phyloP scores from a whole-genome alignment of 352 stramenopile genomes.

The Thalassiosira exigua region DNA sequence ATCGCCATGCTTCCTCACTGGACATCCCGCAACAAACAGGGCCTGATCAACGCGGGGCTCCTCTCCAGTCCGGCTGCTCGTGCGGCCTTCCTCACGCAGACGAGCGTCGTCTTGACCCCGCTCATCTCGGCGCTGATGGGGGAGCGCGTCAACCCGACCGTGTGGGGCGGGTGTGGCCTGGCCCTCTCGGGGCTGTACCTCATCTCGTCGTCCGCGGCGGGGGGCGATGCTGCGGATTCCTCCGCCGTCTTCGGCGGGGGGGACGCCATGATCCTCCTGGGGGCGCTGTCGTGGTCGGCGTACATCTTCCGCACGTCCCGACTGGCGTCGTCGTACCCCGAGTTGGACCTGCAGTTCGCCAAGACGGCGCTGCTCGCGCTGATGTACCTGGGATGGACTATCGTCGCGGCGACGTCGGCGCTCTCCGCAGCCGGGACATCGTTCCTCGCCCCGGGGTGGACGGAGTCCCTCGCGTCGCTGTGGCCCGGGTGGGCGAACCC shows the following conservation, averaged over 20 bases:
- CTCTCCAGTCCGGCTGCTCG: constrained; percentile 54
- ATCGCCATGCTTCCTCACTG: too few relatives aligned
- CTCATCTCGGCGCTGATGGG: constrained; percentile 61
- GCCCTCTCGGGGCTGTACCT: constrained; percentile 61
- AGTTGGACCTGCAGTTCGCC: constrained; percentile 60
- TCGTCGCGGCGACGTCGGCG: constrained; percentile 16
- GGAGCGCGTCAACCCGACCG: constrained; percentile 44
- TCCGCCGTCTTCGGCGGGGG: constrained; percentile 41
- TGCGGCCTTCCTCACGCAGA: constrained; percentile 75
- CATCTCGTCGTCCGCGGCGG: constrained; percentile 37
- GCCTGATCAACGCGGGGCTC: constrained; percentile 67
- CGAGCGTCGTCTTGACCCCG: constrained; percentile 70
- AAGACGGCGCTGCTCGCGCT: constrained; percentile 66
- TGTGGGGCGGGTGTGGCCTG: constrained; percentile 62
- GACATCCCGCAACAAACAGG: too few relatives aligned
- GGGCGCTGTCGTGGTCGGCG: constrained; percentile 68
- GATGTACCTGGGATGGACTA: constrained; percentile 65
- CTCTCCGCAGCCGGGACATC: constrained; percentile 25
- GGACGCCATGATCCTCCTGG: constrained; percentile 67
- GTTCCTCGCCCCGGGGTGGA: constrained; percentile 15
- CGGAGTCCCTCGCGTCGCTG: constrained; percentile 29
- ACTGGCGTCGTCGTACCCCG: constrained; percentile 56
- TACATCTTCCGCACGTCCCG: constrained; percentile 71
- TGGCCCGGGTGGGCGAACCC: constrained; percentile 55
- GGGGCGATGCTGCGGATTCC: constrained; percentile 2